Conservation (phyloP, 2,329 filamentous ascomycete species). For the Zymoseptoria tritici region DNA sequence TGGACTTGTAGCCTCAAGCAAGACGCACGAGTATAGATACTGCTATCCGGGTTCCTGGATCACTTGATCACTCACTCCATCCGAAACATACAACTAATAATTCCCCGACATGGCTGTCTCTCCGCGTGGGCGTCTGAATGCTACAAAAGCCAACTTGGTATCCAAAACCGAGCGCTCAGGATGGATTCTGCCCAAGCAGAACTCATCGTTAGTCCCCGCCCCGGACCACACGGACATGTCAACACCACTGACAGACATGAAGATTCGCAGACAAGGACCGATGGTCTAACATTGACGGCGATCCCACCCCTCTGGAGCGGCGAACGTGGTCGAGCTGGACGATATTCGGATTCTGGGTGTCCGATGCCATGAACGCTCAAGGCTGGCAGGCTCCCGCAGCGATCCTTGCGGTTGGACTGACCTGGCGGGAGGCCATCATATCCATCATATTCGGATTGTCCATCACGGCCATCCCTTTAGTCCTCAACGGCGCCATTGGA, state of each 20-base stretch:
- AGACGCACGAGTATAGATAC: too few relatives aligned
- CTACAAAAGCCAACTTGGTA: constrained; percentile 28
- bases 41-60: too few relatives aligned
- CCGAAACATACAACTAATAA: too few relatives aligned
- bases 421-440: constrained; percentile 34
- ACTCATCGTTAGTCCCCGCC: constrained; percentile 22
- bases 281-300: constrained; percentile 41
- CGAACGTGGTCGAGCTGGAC: constrained; percentile 40
- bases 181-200: constrained; percentile 37
- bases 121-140: constrained; percentile 23
- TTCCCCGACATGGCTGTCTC: constrained; percentile 12
- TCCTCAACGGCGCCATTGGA: constrained; percentile 39
- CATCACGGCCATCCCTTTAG: constrained; percentile 24
- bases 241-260: too few relatives aligned
- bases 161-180: constrained; percentile 31
- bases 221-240: too few relatives aligned
- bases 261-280: constrained; percentile 31
- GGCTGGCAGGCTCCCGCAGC: constrained; percentile 33
- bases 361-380: constrained; percentile 40
- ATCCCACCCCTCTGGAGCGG: constrained; percentile 39
- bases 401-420: constrained; percentile 42
- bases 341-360: constrained; percentile 41
- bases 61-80: too few relatives aligned
- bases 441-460: constrained; percentile 29
- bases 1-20: too few relatives aligned